A percentile compares a stretch with the other conserved stretches of the same genome.
Conservation (phyloP, 2,329 filamentous ascomycete species). For the Furcasterigmium furcatum region DNA sequence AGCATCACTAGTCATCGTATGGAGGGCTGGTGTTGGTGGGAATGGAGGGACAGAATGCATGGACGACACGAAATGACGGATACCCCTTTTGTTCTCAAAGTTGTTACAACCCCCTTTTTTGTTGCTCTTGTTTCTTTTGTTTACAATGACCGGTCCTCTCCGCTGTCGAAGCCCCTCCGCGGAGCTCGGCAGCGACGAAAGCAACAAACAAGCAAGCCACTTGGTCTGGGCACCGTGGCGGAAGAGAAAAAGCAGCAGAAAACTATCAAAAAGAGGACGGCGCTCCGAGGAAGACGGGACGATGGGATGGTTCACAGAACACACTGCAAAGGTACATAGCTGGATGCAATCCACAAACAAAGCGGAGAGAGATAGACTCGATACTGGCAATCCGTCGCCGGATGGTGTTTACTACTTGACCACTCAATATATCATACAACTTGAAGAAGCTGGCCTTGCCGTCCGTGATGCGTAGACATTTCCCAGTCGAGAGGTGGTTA, state of each 20-base stretch:
- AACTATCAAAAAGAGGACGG: constrained; percentile 12
- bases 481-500: too few species aligned
- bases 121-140: constrained; percentile 9
- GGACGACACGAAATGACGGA: constrained; percentile 41
- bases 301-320: constrained; percentile 8
- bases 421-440: background rate
- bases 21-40: constrained; percentile 21
- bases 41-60: constrained; percentile 36
- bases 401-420: constrained; percentile 21
- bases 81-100: constrained; percentile 27
- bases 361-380: constrained; percentile 29
- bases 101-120: constrained; percentile 12
- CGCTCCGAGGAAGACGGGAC: constrained; percentile 1
- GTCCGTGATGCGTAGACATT: too few species aligned
- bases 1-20: constrained; percentile 22
- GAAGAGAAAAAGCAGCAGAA: constrained; percentile 10
- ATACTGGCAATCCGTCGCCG: constrained; percentile 36
- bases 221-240: constrained; percentile 14
- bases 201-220: constrained; percentile 3
- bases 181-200: constrained; percentile 2
- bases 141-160: constrained; percentile 6
- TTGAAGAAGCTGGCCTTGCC: background rate
- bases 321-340: constrained; percentile 12
- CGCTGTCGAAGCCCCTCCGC: constrained; percentile 7
- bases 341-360: background rate